phyloP scores from a whole-genome alignment of 78 protist genomes.

The Goniomonas avonlea region DNA sequence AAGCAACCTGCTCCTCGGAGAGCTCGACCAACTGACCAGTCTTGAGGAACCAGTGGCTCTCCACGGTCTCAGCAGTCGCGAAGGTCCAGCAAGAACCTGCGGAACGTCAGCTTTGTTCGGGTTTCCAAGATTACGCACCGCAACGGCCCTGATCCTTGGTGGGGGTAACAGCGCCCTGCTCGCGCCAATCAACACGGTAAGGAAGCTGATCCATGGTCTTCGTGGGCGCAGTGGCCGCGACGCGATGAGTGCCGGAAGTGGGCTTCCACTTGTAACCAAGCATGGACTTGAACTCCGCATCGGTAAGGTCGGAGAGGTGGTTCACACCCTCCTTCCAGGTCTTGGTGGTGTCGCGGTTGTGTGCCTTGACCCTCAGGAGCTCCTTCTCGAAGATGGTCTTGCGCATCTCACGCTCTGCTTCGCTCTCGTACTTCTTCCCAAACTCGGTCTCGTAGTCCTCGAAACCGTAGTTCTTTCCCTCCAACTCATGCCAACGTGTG shows the following conservation, averaged over 20 bases:
- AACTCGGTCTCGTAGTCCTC: conserved; percentile 12
- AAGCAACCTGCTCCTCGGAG: conserved; percentile 18
- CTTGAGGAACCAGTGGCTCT: conserved; percentile 7
- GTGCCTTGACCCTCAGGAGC: background rate
- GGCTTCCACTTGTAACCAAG: background rate
- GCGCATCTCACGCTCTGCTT: background rate
- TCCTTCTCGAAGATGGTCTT: conserved; percentile 7
- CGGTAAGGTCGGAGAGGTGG: conserved; percentile 12
- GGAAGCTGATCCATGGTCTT: conserved; percentile 2
- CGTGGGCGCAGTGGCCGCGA: too few relatives aligned
- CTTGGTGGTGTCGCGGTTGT: conserved; percentile 5
- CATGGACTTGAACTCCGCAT: background rate
- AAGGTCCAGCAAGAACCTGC: conserved; percentile 30
- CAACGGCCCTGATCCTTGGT: background rate
- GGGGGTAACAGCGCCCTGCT: background rate
- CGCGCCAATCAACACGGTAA: background rate
- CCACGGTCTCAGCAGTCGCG: conserved; percentile 21
- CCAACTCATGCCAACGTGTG: too few relatives aligned
- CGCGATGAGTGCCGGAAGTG: too few relatives aligned
- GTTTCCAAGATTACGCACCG: background rate
- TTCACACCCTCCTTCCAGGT: background rate
- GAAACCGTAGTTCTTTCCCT: conserved; percentile 33
- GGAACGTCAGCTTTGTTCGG: background rate
- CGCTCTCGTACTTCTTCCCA: conserved; percentile 1
- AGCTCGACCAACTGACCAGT: conserved; percentile 29